phyloP scores from a whole-genome alignment of 2,329 filamentous ascomycete species.

The Fusarium sacchari region DNA sequence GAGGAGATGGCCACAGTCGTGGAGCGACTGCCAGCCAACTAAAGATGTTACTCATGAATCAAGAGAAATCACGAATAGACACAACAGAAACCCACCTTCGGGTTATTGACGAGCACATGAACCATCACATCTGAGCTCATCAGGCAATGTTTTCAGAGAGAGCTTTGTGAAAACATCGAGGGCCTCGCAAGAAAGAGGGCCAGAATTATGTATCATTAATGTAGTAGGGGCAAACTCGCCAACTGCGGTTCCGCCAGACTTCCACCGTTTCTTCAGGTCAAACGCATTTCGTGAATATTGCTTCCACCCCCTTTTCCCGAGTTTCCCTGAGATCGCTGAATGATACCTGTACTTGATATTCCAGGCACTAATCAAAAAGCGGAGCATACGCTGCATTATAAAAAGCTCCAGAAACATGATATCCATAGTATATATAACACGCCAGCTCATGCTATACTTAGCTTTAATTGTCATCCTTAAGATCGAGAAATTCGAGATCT shows the following conservation, averaged over 20 bases:
- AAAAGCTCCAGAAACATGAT: background rate
- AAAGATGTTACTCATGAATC: slow-evolving; percentile 37
- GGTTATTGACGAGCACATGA: slow-evolving; percentile 15
- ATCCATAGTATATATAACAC: background rate
- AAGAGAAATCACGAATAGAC: slow-evolving; percentile 37
- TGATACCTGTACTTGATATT: background rate
- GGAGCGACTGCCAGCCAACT: slow-evolving; percentile 79
- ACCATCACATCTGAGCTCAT: background rate
- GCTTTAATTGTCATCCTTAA: slow-evolving; percentile 54
- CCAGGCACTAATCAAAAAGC: background rate
- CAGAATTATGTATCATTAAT: slow-evolving; percentile 47
- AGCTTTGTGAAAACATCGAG: slow-evolving; percentile 15
- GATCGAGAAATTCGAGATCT: slow-evolving; percentile 72
- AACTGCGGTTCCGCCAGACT: slow-evolving; percentile 23
- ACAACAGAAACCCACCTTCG: slow-evolving; percentile 31
- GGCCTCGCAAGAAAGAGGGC: slow-evolving; percentile 9
- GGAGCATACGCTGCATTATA: background rate
- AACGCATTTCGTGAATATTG: background rate
- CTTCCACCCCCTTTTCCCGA: background rate
- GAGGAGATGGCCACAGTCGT: slow-evolving; percentile 97
- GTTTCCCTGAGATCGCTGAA: background rate
- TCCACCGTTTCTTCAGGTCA: background rate
- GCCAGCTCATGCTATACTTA: background rate
- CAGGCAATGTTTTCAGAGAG: slow-evolving; percentile 18
- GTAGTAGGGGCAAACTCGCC: slow-evolving; percentile 36